phyloP scores from a whole-genome alignment of 2,329 filamentous ascomycete genomes.

The Cephalotrichum gorgonifer region DNA sequence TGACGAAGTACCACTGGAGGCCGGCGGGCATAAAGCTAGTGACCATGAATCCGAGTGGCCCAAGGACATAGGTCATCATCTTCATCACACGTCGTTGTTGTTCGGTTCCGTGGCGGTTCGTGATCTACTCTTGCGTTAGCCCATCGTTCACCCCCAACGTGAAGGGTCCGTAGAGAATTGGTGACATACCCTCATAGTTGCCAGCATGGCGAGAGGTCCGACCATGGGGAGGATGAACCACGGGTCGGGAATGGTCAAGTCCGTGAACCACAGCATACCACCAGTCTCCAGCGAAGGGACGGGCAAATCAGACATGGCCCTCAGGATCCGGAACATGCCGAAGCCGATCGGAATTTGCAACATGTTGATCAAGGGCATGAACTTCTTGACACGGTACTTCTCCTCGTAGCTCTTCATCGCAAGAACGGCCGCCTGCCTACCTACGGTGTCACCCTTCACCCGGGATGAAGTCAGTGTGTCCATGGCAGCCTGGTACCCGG shows the following conservation, averaged over 20 bases:
- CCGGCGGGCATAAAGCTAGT: constrained; percentile 37
- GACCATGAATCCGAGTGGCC: constrained; percentile 29
- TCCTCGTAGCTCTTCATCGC: constrained; percentile 12
- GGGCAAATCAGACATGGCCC: constrained; percentile 65
- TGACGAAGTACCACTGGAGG: constrained; percentile 38
- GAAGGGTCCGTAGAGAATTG: neutral
- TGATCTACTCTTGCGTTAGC: constrained; percentile 17
- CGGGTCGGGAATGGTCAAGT: constrained; percentile 70
- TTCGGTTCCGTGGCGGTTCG: constrained; percentile 20
- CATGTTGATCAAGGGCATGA: constrained; percentile 25
- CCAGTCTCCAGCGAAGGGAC: constrained; percentile 68
- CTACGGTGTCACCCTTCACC: constrained; percentile 2
- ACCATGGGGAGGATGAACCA: constrained; percentile 61
- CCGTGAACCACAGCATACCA: constrained; percentile 66
- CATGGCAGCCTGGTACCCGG: constrained; percentile 34
- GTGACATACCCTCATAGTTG: constrained; percentile 39
- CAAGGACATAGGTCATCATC: constrained; percentile 31
- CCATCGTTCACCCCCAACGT: neutral
- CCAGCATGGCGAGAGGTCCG: constrained; percentile 45
- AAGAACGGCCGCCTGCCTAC: constrained; percentile 5
- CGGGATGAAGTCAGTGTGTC: constrained; percentile 34
- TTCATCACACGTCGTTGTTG: constrained; percentile 25
- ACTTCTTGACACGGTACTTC: constrained; percentile 22
- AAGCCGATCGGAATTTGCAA: constrained; percentile 58
- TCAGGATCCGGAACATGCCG: constrained; percentile 69